Evolutionary conservation across 2,329 filamentous ascomycete genomes (phyloP), one percentile per base, ranked within the genome.

Genomic region (Metarhizium brunneum): DNA sequence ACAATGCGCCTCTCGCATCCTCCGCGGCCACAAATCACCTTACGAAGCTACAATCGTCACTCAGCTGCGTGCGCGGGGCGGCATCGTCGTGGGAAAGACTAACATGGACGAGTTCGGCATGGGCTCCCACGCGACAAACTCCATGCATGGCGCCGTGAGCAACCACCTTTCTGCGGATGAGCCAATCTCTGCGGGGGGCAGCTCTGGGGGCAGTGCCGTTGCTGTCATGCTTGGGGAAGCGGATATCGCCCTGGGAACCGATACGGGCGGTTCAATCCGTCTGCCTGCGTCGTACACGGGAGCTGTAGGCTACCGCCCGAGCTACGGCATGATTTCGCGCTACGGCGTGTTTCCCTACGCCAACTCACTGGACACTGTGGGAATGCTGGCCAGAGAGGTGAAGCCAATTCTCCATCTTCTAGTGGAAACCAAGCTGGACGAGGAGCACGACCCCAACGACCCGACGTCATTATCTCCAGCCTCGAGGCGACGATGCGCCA

Each of bases 101-200:
- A 96, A 95, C 68, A 84, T 97, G 77, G 94, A 97, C 71, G 94
- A 95, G 68, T 96, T 96, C 68, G 91, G 92, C 32, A 96, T 96
- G 92, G 91, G 91, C 2, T 95, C 90, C 8, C 86, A 96, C 63
- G 92, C 90, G 2, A 73, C 74, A 53, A 84, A 86, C 64, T 91
- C 90, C 1, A 72, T 77, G 54, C 83, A 85, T 63, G 88, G 88
- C 1, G 68, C 82, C 1, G 87, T 92, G 4, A 74, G 68, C 53
- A 84, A 80, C 58, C 74, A 72, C 7, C 69, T 74, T 53, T 73
- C 65, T 0, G 57, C 66, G 1, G 57, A 63, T 47, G 56, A 65
- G 20, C 54, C 73, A 56, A 68, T 83, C 30, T 94, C 90, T 0
- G 86, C 88, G 0, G 92, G 92, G 42, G 92, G 92, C 35, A 96